A percentile compares a stretch with the other conserved stretches of the same genome.
These are phyloP conservation scores for Dichomitus squalens DNA, from an alignment of 1,284 basidiomycete species.

Conservation along the genomic window DNA sequence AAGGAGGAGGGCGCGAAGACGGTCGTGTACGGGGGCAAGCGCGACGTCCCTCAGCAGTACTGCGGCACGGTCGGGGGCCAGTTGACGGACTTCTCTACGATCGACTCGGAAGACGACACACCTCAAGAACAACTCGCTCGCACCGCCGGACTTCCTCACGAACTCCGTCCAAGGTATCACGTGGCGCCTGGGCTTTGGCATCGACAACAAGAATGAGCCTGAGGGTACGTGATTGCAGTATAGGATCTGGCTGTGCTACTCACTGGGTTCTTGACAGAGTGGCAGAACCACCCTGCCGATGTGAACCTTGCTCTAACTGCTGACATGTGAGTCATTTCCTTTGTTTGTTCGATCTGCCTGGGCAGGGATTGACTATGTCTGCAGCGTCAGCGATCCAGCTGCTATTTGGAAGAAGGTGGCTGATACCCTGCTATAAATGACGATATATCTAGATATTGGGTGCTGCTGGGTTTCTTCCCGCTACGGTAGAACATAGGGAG, in stretches of 20 bases:
- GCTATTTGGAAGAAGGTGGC: slow-evolving; percentile 51
- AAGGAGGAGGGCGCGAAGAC: slow-evolving; percentile 60
- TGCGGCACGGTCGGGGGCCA: slow-evolving; percentile 66
- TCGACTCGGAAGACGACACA: slow-evolving; percentile 60
- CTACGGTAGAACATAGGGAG: background rate
- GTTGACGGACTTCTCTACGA: slow-evolving; percentile 53
- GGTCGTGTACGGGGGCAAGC: slow-evolving; percentile 56
- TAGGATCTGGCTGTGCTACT: background rate
- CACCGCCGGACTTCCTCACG: slow-evolving; percentile 59
- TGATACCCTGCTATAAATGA: slow-evolving; percentile 28
- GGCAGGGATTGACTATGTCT: background rate
- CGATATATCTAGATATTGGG: background rate
- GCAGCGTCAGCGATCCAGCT: slow-evolving; percentile 48
- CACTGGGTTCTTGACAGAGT: slow-evolving; percentile 41
- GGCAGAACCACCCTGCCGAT: slow-evolving; percentile 59
- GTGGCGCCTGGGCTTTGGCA: slow-evolving; percentile 63
- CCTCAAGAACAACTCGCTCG: slow-evolving; percentile 57
- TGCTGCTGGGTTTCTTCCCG: background rate
- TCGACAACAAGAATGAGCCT: slow-evolving; percentile 50
- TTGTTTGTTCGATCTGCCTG: background rate
- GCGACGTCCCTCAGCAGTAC: slow-evolving; percentile 53
- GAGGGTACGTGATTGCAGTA: slow-evolving; percentile 44
- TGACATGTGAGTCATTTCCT: slow-evolving; percentile 42
- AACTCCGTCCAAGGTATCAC: slow-evolving; percentile 62
- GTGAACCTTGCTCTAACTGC: slow-evolving; percentile 51